A percentile compares a stretch with the other conserved stretches of the same genome.
phyloP scores from a whole-genome alignment of 2,329 filamentous ascomycete species.

The Aspergillus sp. region DNA sequence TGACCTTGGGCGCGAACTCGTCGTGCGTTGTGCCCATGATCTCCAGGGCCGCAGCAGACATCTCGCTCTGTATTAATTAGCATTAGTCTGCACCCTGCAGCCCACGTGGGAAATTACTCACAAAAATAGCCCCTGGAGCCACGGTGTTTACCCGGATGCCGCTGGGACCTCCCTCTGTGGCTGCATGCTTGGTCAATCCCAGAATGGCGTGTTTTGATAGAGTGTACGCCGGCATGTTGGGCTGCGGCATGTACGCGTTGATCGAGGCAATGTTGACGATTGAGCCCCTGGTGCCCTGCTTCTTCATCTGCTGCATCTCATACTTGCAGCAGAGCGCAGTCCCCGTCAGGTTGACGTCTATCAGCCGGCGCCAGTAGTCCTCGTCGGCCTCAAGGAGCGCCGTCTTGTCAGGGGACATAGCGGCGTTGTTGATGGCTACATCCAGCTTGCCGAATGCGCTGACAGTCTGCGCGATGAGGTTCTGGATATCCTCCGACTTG shows the following conservation, averaged over 20 bases:
- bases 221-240: conserved; percentile 44
- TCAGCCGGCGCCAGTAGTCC: conserved; percentile 37
- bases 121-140: conserved; percentile 18
- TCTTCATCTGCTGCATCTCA: conserved; percentile 43
- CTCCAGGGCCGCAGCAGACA: conserved; percentile 15
- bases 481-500: conserved; percentile 29
- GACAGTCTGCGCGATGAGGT: conserved; percentile 33
- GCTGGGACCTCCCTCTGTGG: conserved; percentile 31
- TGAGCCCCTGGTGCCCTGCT: conserved; percentile 26
- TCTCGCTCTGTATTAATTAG: conserved; percentile 11
- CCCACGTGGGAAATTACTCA: neutral
- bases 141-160: conserved; percentile 40
- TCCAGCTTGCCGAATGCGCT: conserved; percentile 39
- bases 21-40: conserved; percentile 20
- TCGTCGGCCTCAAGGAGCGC: conserved; percentile 36
- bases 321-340: conserved; percentile 44
- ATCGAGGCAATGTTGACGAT: conserved; percentile 47
- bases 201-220: conserved; percentile 46
- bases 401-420: conserved; percentile 23
- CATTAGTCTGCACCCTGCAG: no score
- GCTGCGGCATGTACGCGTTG: conserved; percentile 35
- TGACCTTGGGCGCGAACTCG: conserved; percentile 18
- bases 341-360: conserved; percentile 42
- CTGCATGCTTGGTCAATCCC: conserved; percentile 43
- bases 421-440: conserved; percentile 46